Conservation (phyloP, 768 basidiomycete genomes). For the Cyathus striatus region DNA sequence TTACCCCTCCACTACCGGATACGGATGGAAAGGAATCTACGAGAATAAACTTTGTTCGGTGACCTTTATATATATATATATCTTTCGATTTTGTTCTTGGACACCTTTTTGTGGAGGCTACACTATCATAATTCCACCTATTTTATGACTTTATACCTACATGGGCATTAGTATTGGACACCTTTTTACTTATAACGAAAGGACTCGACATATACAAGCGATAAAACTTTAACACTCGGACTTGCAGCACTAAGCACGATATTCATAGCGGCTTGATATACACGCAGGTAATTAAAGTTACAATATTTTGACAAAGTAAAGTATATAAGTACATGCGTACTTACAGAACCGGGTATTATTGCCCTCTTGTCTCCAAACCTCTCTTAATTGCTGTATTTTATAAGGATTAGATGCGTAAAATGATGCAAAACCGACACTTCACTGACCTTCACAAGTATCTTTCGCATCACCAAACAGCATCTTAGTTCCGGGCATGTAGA, state of each 20-base stretch:
- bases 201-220: too few species aligned
- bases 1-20: slow-evolving; percentile 15
- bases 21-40: slow-evolving; percentile 11
- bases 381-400: slow-evolving; percentile 48
- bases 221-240: too few species aligned
- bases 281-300: too few species aligned
- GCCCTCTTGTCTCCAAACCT: slow-evolving; percentile 37
- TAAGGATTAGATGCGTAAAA: neutral
- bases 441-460: slow-evolving; percentile 79
- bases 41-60: slow-evolving; percentile 6
- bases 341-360: neutral
- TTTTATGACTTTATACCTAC: too few species aligned
- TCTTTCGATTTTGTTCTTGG: neutral
- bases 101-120: neutral
- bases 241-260: too few species aligned
- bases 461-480: slow-evolving; percentile 94
- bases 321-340: neutral
- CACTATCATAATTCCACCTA: too few species aligned
- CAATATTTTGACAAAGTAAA: slow-evolving; percentile 2
- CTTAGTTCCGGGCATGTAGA: slow-evolving; percentile 85
- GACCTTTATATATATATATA: neutral
- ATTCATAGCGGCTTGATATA: neutral
- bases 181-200: neutral
- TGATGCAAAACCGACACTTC: neutral
- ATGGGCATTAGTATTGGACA: neutral